Base-by-base conservation (phyloP, 768 basidiomycete species). In the Mycena venus region DNA sequence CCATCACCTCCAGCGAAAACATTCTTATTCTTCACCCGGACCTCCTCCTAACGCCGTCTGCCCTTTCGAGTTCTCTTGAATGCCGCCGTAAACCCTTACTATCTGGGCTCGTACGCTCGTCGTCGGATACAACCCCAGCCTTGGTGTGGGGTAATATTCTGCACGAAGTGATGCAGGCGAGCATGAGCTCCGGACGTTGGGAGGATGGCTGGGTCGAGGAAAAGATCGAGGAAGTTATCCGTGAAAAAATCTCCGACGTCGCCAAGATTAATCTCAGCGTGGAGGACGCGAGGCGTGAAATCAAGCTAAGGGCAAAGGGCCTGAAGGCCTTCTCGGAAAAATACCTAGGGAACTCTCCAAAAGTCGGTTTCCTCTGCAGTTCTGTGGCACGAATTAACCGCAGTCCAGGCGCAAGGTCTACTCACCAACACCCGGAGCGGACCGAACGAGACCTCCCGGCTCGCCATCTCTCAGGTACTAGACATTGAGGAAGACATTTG, bases 401-500 rank as follows among this genome's bases (percentile, higher is more conserved):
- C 21, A 25, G 7, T 47, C 4, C 75, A 97, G 95, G 82, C 88
- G 0, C 84, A 88, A 17, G 96, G 93, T 0, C 81, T 89, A 40
- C 86, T 98, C 10, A 89, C 88, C 5, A 92, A 97, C 77, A 92
- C 92, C 1, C 90, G 94, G 11, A 86, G 92, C 19, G 78, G 78
- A 0, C 82, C 85, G 2, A 84, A 87, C 19, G 87, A 87, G 51
- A 82, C 87, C 1, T 89, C 92, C 2, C 84, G 89, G 12, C 87
- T 98, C 0, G 94, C 95, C 0, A 91, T 99, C 59, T 86, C 90
- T 7, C 86, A 92, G 32, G 83, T 98, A 6, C 90, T 96, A 74
- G 97, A 96, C 70, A 89, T 98, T 49, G 98, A 99, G 85, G 98
- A 99, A 80, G 97, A 99, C 76, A 98, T 99, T 75, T 98, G 96